Base-by-base conservation (phyloP, 345 rosid species). In the Excoecaria agallocha region DNA sequence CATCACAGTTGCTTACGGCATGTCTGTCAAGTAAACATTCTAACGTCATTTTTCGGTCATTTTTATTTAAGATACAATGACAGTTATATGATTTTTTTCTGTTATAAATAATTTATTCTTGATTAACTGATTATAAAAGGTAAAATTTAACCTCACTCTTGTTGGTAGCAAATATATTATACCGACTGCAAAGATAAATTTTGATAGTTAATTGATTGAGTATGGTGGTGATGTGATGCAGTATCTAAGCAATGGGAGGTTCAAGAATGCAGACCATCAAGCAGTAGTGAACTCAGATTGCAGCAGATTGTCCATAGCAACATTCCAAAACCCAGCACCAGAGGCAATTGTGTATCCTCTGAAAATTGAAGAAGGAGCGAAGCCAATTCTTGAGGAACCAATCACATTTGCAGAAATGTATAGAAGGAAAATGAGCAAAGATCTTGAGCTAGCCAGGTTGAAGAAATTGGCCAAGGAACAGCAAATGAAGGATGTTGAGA, bases 261-360 rank as follows among this genome's bases (percentile, higher is more conserved):
- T 79, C 79, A 79, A 37, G 69, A 79, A 79, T 60, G 79, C 82
- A 13, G 82, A 79, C 65, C 82, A 79, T 60, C 82, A 79, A 45
- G 82, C 82, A 22, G 82, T 79, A 68, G 82, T 79, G 76, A 79
- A 79, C 76, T 79, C 79, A 58, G 35, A 79, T 25, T 39, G 12
- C 57, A 71, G 82, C 79, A 66, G 82, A 58, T 9, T 79, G 30
- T 79, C 82, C 19, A 79, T 79, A 57, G 82, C 82, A 19, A 79
- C 82, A 17, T 79, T 79, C 48, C 82, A 79, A 64, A 79, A 79
- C 51, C 82, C 82, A 50, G 79, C 82, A 58, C 79, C 79, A 48
- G 76, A 79, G 11, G 82, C 82, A 13, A 71, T 49, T 6, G 82
- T 79, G 17, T 79, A 79, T 46, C 82, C 82, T 20, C 76, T 79